Base-by-base conservation (phyloP, 768 basidiomycete species). In the Auricularia auricula-judae region DNA sequence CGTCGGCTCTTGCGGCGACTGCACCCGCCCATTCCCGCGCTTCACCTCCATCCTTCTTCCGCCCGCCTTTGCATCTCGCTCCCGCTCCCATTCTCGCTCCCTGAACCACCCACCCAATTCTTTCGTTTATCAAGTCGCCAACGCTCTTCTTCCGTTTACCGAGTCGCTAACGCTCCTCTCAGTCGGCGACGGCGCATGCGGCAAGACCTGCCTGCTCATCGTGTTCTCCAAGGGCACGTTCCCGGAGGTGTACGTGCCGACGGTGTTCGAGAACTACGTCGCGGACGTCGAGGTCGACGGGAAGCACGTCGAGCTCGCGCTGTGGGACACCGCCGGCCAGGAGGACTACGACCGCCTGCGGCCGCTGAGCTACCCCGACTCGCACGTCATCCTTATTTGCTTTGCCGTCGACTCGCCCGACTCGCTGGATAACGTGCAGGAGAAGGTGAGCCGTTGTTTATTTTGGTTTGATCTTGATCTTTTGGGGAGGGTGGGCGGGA, bases 291-390 rank as follows among this genome's bases (percentile, higher is more conserved):
- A 98, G 76, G 95, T 98, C 67, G 96, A 98, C 72, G 92, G 92
- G 70, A 98, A 96, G 80, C 92, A 95, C 74, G 95, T 98, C 71
- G 97, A 99, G 78, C 83, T 99, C 71, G 96, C 97, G 35, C 80
- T 99, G 71, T 98, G 97, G 97, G 97, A 98, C 95, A 98, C 97
- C 62, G 96, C 97, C 39, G 97, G 97, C 63, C 96, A 98, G 76
- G 96, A 98, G 78, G 97, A 98, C 76, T 98, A 98, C 76, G 97
- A 98, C 77, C 91, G 96, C 71, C 91, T 99, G 70, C 86, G 97
- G 64, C 97, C 97, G 66, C 85, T 99, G 74, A 92, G 89, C 71
- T 99, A 99, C 79, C 96, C 96, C 64, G 96, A 98, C 79, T 95
- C 93, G n/a, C 95, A 99, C 75, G 95, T 99, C 76, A 98, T 99